These are phyloP conservation scores for Pseudonitzschia multistriata DNA, from an alignment of 108 stramenopile species.

Conservation along the genomic window DNA sequence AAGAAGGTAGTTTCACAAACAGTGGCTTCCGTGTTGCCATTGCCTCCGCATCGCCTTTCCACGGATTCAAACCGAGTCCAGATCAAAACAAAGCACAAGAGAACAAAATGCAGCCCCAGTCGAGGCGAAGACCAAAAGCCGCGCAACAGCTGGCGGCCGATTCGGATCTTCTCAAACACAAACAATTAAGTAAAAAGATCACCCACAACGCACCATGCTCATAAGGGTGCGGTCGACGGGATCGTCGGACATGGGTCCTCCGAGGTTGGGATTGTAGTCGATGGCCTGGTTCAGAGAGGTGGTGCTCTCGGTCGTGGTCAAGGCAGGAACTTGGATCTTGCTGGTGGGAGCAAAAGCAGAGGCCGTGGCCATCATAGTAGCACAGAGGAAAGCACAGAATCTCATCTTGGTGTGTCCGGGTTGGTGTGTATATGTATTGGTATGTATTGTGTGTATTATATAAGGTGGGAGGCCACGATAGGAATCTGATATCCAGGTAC, in stretches of 20 bases:
- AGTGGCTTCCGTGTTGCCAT: not conserved
- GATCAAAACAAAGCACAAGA: no score
- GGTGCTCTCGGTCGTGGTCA: not conserved
- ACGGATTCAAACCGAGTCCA: no score
- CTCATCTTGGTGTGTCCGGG: not conserved
- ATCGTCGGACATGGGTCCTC: constrained; percentile 1
- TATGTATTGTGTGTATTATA: not conserved
- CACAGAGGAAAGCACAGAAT: constrained; percentile 6
- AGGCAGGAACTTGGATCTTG: not conserved
- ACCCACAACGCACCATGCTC: constrained; percentile 13
- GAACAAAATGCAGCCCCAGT: no score
- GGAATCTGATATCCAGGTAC: no score
- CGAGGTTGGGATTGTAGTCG: constrained; percentile 3
- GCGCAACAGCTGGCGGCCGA: no score
- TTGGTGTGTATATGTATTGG: not conserved
- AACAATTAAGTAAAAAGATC: not conserved
- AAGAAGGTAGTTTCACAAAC: not conserved
- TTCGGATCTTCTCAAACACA: no score
- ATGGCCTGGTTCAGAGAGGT: constrained; percentile 4
- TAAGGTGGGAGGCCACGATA: not conserved
- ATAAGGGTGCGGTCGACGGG: not conserved
- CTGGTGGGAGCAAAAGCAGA: constrained; percentile 3
- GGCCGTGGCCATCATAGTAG: not conserved
- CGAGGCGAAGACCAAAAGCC: no score
- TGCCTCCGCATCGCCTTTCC: no score